Evolutionary conservation across 192 early-diverging fungal species (phyloP).

Genomic region (Dissophora globulifera): DNA sequence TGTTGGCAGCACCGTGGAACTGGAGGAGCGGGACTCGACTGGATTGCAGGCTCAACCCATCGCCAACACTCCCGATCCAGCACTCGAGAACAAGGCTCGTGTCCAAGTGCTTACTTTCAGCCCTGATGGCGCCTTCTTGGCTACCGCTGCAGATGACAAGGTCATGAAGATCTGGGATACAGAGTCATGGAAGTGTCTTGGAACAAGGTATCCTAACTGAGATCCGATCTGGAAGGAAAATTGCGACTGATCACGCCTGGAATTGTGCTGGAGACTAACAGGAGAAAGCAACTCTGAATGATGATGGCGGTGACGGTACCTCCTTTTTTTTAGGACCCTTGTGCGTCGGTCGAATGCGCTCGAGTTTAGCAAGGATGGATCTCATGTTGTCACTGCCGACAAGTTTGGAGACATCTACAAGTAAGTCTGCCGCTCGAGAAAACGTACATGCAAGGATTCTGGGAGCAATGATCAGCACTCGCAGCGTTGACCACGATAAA

Average conservation of each 20-base stretch:
- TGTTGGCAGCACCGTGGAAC: conserved; percentile 21
- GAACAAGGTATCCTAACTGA: conserved; percentile 52
- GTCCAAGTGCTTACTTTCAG: conserved; percentile 67
- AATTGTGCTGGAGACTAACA: too few species aligned
- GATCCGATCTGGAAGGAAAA: too few species aligned
- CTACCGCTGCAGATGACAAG: conserved; percentile 75
- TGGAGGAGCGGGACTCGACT: conserved; percentile 27
- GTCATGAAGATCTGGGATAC: conserved; percentile 73
- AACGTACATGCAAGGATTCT: too few species aligned
- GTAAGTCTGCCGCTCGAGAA: conserved; percentile 61
- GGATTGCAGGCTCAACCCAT: conserved; percentile 29
- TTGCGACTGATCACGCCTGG: too few species aligned
- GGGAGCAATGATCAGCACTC: too few species aligned
- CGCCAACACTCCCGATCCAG: conserved; percentile 32
- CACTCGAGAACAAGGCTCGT: conserved; percentile 46
- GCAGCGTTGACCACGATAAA: too few species aligned
- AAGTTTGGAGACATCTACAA: conserved; percentile 97
- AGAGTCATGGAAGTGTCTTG: conserved; percentile 63
- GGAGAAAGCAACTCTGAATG: too few species aligned
- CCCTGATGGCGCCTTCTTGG: conserved; percentile 65
- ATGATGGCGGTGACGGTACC: too few species aligned
- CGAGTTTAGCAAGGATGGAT: conserved; percentile 71
- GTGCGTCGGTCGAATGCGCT: conserved; percentile 83
- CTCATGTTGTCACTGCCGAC: conserved; percentile 81
- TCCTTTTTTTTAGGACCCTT: conserved; percentile 50